Evolutionary conservation across 1,139 yeast species (phyloP), one percentile per base, ranked within the genome.

Genomic region (Taiozyma sp.): DNA sequence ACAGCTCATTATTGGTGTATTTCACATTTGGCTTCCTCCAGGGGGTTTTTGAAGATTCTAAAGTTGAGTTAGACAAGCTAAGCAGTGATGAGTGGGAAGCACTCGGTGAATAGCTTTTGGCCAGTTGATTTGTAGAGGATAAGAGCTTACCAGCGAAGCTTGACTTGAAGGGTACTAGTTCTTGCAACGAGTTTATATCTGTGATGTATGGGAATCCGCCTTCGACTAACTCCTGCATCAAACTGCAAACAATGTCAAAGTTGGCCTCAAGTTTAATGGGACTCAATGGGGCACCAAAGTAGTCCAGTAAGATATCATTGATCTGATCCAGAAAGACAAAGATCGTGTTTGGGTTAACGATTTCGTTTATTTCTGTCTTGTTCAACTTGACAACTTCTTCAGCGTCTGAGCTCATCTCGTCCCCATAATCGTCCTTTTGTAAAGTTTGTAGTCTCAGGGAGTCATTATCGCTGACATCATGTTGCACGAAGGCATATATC

Each of bases 121-220:
- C 63, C 14, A 61, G 28, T 41, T 57, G 61, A 46, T 65, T 65
- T 0, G 75, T 71, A 1, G 81, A 72, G 9, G 75, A 68, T 34
- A 70, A 63, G 4, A 77, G 55, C 30, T 74, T 65, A 45, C 73
- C 70, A 12, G 75, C 70, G 10, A 78, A 57, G 10, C 76, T 71
- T 16, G 72, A 65, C 48, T 71, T 71, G 47, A 75, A 75, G n/a
- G 96, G 96, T 1, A 91, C 83, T 22, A 84, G 68, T 51, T 87
- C 95, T 50, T 82, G 74, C 43, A 92, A 68, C 48, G 81, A 78
- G 65, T 90, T 91, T 48, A 83, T 73, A 58, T 90, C 96, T 0
- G 92, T 84, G 48, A 79, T 73, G 57, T 79, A 78, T 0, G 97
- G 96, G 27, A 76, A 73, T 1, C 95, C 93, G 46, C 82, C 84